Conservation (phyloP, 192 early-diverging fungal genomes). For the Rhizophagus sp. region DNA sequence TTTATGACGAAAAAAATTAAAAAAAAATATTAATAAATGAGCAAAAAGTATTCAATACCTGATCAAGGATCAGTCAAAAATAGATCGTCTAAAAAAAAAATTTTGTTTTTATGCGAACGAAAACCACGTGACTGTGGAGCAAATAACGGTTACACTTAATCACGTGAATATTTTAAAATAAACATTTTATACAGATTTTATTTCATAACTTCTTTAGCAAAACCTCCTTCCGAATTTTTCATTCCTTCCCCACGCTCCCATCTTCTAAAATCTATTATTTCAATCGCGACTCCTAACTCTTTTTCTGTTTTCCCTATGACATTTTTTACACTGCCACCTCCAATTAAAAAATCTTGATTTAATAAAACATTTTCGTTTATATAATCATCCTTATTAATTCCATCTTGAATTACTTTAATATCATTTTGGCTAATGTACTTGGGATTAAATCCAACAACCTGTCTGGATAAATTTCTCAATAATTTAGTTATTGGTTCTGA, state of each 20-base stretch:
- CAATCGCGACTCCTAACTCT: slow-evolving; percentile 48
- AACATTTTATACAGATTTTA: no score
- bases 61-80: no score
- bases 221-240: slow-evolving; percentile 72
- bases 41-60: no score
- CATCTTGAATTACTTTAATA: slow-evolving; percentile 38
- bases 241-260: slow-evolving; percentile 87
- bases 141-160: background rate
- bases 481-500: slow-evolving; percentile 51
- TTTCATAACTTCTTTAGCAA: slow-evolving; percentile 79
- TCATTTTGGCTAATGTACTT: slow-evolving; percentile 51
- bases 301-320: slow-evolving; percentile 55
- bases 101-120: no score
- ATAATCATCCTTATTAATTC: slow-evolving; percentile 46
- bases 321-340: slow-evolving; percentile 70
- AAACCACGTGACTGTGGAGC: no score
- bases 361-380: slow-evolving; percentile 62
- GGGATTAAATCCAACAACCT: slow-evolving; percentile 84
- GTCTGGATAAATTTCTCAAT: slow-evolving; percentile 77
- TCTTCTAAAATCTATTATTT: slow-evolving; percentile 71
- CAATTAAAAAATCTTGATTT: slow-evolving; percentile 74
- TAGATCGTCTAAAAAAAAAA: no score
- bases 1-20: background rate
- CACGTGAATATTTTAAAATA: background rate
- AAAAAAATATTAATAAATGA: background rate